A percentile compares a stretch with the other conserved stretches of the same genome.
phyloP scores from a whole-genome alignment of 768 basidiomycete genomes.

The Hysterangium stoloniferum region DNA sequence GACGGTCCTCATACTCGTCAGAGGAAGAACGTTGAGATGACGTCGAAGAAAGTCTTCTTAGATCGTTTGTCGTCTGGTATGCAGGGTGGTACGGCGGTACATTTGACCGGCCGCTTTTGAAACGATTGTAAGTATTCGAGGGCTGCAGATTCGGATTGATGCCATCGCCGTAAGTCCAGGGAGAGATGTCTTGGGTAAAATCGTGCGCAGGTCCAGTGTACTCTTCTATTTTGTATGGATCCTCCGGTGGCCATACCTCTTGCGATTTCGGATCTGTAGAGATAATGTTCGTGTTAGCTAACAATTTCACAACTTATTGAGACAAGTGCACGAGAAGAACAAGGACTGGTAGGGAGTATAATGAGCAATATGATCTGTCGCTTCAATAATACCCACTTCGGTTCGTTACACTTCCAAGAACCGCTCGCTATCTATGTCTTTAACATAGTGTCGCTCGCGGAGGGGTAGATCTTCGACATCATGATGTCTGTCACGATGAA shows the following conservation, averaged over 20 bases:
- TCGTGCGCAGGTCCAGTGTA: constrained; percentile 27
- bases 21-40: background rate
- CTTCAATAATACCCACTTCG: constrained; percentile 1
- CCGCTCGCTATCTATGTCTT: constrained; percentile 7
- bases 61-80: constrained; percentile 18
- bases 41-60: background rate
- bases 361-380: background rate
- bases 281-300: constrained; percentile 4
- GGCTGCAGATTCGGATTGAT: constrained; percentile 73
- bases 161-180: constrained; percentile 83
- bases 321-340: constrained; percentile 2
- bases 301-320: background rate
- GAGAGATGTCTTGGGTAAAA: constrained; percentile 49
- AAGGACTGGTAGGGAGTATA: constrained; percentile 3
- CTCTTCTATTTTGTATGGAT: constrained; percentile 35
- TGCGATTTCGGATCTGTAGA: constrained; percentile 31
- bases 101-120: constrained; percentile 29
- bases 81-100: constrained; percentile 73
- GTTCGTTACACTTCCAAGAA: constrained; percentile 1
- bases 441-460: background rate
- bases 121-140: constrained; percentile 38
- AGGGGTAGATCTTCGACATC: constrained; percentile 11
- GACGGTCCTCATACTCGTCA: constrained; percentile 9
- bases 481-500: constrained; percentile 20
- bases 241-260: constrained; percentile 66